Conservation (phyloP, 2,329 filamentous ascomycete species). For the Hypoxylon sp. region DNA sequence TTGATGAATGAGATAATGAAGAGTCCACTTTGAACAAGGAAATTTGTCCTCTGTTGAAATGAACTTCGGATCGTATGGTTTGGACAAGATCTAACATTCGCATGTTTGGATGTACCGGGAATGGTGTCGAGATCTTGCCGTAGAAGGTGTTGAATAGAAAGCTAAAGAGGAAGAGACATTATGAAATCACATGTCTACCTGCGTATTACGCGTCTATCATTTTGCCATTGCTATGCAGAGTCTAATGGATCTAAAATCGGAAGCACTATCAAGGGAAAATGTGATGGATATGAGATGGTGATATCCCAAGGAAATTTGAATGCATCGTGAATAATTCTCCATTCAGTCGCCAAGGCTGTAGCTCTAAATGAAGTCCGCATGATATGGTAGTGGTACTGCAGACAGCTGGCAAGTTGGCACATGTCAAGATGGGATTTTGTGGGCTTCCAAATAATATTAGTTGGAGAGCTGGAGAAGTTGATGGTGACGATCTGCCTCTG, state of each 20-base stretch:
- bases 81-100: constrained; percentile 7
- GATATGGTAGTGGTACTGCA: constrained; percentile 33
- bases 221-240: constrained; percentile 32
- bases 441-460: constrained; percentile 20
- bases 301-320: constrained; percentile 35
- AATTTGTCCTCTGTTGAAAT: constrained; percentile 21
- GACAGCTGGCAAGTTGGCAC: constrained; percentile 24
- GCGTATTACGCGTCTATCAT: constrained; percentile 21
- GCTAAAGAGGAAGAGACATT: constrained; percentile 5
- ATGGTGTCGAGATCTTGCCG: background rate
- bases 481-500: constrained; percentile 29
- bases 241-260: background rate
- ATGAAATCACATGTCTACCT: background rate
- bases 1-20: background rate
- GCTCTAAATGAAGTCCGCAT: constrained; percentile 38
- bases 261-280: background rate
- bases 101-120: constrained; percentile 8
- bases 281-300: constrained; percentile 7
- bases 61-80: constrained; percentile 16
- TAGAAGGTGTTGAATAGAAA: constrained; percentile 21
- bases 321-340: constrained; percentile 31
- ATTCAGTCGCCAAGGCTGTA: constrained; percentile 37
- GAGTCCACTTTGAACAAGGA: background rate
- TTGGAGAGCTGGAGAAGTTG: constrained; percentile 15
- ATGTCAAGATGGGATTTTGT: constrained; percentile 36